Evolutionary conservation across 306 rosid genomes (phyloP).

Genomic region (Lupinus albus): DNA sequence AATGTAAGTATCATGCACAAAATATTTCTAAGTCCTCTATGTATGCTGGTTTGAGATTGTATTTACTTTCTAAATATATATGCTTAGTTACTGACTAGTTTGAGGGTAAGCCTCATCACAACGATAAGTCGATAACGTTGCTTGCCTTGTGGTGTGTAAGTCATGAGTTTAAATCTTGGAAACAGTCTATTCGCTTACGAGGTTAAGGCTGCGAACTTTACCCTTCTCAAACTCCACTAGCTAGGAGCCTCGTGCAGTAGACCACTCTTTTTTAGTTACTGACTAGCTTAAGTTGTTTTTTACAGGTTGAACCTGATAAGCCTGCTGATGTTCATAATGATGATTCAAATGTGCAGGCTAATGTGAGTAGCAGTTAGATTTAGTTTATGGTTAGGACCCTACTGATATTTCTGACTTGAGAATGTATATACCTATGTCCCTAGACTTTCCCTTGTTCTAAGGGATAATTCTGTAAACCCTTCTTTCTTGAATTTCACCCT

Average conservation of each 20-base stretch:
- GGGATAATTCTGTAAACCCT: slow-evolving; percentile 37
- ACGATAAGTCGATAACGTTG: no score
- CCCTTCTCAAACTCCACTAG: no score
- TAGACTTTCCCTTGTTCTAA: slow-evolving; percentile 17
- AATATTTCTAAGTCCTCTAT: not conserved
- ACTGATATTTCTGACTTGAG: slow-evolving; percentile 1
- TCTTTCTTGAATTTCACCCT: not conserved
- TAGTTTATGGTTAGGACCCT: slow-evolving; percentile 26
- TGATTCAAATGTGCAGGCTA: not conserved
- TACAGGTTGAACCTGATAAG: slow-evolving; percentile 44
- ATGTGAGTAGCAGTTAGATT: not conserved
- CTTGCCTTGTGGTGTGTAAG: no score
- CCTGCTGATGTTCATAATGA: slow-evolving; percentile 30
- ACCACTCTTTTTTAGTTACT: no score
- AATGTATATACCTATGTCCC: not conserved
- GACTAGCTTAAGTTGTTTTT: slow-evolving; percentile 30
- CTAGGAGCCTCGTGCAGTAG: no score
- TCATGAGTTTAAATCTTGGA: no score
- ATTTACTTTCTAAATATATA: slow-evolving; percentile 1
- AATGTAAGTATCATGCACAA: slow-evolving; percentile 33
- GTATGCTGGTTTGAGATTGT: slow-evolving; percentile 16
- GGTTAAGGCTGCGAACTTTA: no score
- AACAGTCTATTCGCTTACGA: no score
- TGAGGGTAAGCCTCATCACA: no score
- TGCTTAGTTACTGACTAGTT: not conserved